phyloP scores from a whole-genome alignment of 1,284 basidiomycete genomes.

The Pseudozyma hubeiensis region DNA sequence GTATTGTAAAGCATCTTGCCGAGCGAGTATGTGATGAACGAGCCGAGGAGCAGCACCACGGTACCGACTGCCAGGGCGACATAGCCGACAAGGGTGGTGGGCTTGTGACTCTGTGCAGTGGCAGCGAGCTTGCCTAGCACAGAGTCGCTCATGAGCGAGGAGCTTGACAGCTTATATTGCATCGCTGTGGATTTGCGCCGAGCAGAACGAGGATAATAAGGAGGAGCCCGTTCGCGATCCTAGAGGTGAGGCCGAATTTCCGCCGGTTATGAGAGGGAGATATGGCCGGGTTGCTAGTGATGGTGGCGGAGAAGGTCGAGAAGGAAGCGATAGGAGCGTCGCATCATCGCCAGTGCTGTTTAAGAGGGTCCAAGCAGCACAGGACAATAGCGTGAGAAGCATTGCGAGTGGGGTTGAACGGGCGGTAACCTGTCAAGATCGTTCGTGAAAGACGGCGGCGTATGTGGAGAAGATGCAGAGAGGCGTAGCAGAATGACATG shows the following conservation, averaged over 20 bases:
- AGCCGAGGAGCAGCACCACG: neutral
- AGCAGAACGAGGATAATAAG: neutral
- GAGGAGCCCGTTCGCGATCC: neutral
- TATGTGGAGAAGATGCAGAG: neutral
- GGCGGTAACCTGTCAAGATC: too few species aligned
- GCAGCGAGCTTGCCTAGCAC: slow-evolving; percentile 17
- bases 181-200: slow-evolving; percentile 3
- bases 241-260: neutral
- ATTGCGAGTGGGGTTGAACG: too few species aligned
- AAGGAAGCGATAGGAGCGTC: too few species aligned
- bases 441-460: too few species aligned
- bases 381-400: too few species aligned
- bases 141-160: slow-evolving; percentile 27
- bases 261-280: neutral
- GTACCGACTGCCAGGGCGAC: slow-evolving; percentile 8
- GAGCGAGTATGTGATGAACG: slow-evolving; percentile 12
- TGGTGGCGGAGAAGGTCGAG: neutral
- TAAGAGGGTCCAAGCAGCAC: too few species aligned
- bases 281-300: neutral
- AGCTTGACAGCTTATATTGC: slow-evolving; percentile 26
- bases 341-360: too few species aligned
- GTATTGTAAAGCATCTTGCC: slow-evolving; percentile 34
- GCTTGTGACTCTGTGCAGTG: slow-evolving; percentile 15
- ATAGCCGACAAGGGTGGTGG: slow-evolving; percentile 12
- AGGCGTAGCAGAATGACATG: too few species aligned